Percentiles rank a stretch among this genome's conserved stretches.
phyloP scores from a whole-genome alignment of 225 moss, liverwort and hornwort genomes.

The Neckera pumila region DNA sequence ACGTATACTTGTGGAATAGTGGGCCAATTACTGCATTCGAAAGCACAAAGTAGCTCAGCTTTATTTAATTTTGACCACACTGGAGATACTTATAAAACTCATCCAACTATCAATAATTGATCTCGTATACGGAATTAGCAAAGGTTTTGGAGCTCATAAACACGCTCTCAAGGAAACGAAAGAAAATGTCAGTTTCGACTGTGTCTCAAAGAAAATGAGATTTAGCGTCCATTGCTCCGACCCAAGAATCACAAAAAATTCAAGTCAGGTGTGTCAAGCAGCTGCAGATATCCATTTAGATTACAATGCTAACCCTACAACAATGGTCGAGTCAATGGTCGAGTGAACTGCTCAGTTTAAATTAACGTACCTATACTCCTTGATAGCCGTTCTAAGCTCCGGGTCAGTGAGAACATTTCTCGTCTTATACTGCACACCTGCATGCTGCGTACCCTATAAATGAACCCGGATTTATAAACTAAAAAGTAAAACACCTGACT shows the following conservation, averaged over 20 bases:
- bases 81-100: not conserved
- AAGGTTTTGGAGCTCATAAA: not conserved
- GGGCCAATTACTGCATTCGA: slow-evolving; percentile 70
- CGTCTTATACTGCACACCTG: slow-evolving; percentile 62
- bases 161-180: not conserved
- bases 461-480: not conserved
- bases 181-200: not conserved
- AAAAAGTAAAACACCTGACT: not conserved
- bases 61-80: not conserved
- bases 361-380: slow-evolving; percentile 52
- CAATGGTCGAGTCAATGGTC: not conserved
- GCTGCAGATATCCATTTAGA: not conserved
- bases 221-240: not conserved
- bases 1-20: slow-evolving; percentile 85
- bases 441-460: not conserved
- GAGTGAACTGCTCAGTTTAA: not conserved
- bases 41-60: not conserved
- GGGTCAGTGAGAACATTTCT: slow-evolving; percentile 66
- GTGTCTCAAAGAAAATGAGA: not conserved
- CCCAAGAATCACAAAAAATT: not conserved
- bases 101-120: not conserved
- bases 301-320: not conserved
- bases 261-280: not conserved
- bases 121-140: not conserved
- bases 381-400: slow-evolving; percentile 71